Evolutionary conservation across 805 yeast genomes (phyloP).

Genomic region (Teunomyces funiuensis): DNA sequence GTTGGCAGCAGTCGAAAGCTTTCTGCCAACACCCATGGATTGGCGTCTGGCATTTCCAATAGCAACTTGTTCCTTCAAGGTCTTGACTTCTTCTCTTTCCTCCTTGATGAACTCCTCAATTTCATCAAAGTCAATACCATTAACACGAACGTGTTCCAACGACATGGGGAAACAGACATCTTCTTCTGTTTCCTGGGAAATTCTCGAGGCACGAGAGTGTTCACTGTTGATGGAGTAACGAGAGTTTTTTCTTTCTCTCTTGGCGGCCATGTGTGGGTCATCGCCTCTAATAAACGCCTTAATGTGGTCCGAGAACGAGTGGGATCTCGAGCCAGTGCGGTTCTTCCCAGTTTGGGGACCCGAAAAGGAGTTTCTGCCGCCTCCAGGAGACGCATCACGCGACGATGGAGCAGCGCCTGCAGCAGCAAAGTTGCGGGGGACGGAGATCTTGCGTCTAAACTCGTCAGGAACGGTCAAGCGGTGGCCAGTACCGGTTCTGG

Average conservation of each 20-base stretch:
- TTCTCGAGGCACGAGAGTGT: conserved; percentile 71
- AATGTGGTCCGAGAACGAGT: conserved; percentile 24
- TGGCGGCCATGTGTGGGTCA: conserved; percentile 7
- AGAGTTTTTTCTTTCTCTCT: conserved; percentile 35
- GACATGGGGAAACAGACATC: conserved; percentile 99
- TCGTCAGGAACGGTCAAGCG: conserved; percentile 10
- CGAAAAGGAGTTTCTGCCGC: neutral
- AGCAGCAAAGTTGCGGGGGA: neutral
- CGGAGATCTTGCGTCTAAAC: neutral
- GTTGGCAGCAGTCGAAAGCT: conserved; percentile 46
- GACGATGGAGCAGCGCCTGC: neutral
- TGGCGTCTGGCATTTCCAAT: neutral
- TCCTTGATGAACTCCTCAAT: conserved; percentile 76
- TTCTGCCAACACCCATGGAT: neutral
- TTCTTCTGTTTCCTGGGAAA: conserved; percentile 90
- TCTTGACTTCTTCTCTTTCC: conserved; percentile 48
- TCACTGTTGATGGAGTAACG: conserved; percentile 55
- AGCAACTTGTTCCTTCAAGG: conserved; percentile 19
- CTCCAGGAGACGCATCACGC: too few relatives aligned
- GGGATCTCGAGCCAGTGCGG: conserved; percentile 16
- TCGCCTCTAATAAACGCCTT: conserved; percentile 22
- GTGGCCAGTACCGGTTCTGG: conserved; percentile 11
- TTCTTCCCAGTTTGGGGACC: conserved; percentile 16
- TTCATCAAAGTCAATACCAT: conserved; percentile 89
- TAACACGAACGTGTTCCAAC: conserved; percentile 60